phyloP scores from a whole-genome alignment of 129 eudicot species.

The Pulicaria dysenterica region DNA sequence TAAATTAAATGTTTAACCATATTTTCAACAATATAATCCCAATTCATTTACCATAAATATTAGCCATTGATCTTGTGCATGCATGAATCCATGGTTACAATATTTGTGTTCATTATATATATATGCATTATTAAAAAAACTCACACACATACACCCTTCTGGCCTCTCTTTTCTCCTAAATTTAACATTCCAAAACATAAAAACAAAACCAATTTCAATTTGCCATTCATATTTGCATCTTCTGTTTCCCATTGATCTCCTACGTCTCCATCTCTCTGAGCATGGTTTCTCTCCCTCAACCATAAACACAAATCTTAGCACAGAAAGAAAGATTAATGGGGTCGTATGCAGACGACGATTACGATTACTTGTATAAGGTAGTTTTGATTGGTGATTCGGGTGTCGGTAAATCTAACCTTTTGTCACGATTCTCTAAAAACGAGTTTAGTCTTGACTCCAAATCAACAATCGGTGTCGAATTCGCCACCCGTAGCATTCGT shows the following conservation, averaged over 20 bases:
- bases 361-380: slow-evolving; percentile 40
- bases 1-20: too few relatives aligned
- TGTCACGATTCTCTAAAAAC: slow-evolving; percentile 40
- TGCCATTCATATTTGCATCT: slow-evolving; percentile 1
- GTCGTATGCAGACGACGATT: slow-evolving; percentile 35
- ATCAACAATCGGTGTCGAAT: slow-evolving; percentile 44
- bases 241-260: slow-evolving; percentile 20
- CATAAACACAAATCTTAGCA: slow-evolving; percentile 28
- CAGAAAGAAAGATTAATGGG: slow-evolving; percentile 31
- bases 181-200: slow-evolving; percentile 15
- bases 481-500: slow-evolving; percentile 40
- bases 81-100: too few relatives aligned
- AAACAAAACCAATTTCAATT: not conserved
- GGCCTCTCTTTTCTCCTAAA: slow-evolving; percentile 28
- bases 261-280: not conserved
- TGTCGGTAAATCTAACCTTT: slow-evolving; percentile 41
- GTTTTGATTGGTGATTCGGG: slow-evolving; percentile 41
- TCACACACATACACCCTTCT: slow-evolving; percentile 9
- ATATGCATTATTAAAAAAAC: not conserved
- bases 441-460: slow-evolving; percentile 46
- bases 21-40: too few relatives aligned
- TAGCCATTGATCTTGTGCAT: too few relatives aligned
- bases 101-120: not conserved
- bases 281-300: slow-evolving; percentile 13
- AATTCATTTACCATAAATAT: too few relatives aligned